Conservation (phyloP, 2,329 filamentous ascomycete genomes). For the Zymoseptoria ardabiliae region DNA sequence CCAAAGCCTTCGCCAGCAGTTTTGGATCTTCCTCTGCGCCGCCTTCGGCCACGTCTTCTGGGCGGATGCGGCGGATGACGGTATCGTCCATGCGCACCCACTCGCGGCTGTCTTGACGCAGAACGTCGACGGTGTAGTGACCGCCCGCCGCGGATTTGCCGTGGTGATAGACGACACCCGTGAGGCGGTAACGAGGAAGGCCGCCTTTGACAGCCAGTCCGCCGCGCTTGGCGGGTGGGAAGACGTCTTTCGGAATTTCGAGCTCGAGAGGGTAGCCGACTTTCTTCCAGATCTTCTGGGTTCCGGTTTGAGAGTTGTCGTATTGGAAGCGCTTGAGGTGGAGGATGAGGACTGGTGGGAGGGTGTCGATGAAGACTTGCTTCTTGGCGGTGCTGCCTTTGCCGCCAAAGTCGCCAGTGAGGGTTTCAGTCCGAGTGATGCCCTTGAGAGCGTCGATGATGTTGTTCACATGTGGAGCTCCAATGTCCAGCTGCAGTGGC, state of each 20-base stretch:
- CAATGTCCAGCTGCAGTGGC: slow-evolving; percentile 89
- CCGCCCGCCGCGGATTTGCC: slow-evolving; percentile 93
- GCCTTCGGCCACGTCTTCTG: slow-evolving; percentile 81
- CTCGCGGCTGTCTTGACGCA: slow-evolving; percentile 86
- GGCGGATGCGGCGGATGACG: slow-evolving; percentile 72
- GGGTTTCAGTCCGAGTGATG: slow-evolving; percentile 72
- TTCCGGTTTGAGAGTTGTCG: slow-evolving; percentile 69
- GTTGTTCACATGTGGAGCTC: slow-evolving; percentile 75
- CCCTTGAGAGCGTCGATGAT: slow-evolving; percentile 86
- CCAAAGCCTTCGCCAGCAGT: slow-evolving; percentile 56
- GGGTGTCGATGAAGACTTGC: slow-evolving; percentile 85
- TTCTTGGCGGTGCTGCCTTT: slow-evolving; percentile 75
- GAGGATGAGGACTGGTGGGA: slow-evolving; percentile 86
- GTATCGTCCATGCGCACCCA: slow-evolving; percentile 98
- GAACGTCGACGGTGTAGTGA: slow-evolving; percentile 96
- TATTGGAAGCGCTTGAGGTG: slow-evolving; percentile 98
- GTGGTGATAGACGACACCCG: slow-evolving; percentile 91
- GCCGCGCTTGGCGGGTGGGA: slow-evolving; percentile 67
- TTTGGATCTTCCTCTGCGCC: slow-evolving; percentile 75
- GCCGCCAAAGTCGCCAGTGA: slow-evolving; percentile 80
- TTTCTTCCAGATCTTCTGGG: slow-evolving; percentile 98
- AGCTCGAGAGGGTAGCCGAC: slow-evolving; percentile 90
- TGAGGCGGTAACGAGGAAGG: slow-evolving; percentile 76
- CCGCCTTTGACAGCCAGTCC: slow-evolving; percentile 58
- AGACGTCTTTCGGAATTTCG: slow-evolving; percentile 84